Conservation (phyloP, 2,329 filamentous ascomycete genomes). For the Seiridium unicorne region DNA sequence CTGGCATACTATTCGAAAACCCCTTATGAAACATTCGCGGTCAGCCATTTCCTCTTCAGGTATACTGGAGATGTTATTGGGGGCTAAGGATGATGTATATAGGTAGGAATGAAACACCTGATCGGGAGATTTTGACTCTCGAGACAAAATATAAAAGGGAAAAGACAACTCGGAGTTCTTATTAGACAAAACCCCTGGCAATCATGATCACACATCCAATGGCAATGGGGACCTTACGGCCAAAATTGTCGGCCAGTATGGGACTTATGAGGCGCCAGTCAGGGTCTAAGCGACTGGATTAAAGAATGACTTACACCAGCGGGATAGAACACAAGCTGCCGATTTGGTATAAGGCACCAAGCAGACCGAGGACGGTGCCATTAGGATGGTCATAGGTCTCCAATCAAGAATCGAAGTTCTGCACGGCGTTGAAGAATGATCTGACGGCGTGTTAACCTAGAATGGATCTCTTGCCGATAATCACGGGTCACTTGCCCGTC, state of each 20-base stretch:
- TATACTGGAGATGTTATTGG: too few relatives aligned
- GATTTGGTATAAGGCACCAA: slow-evolving; percentile 59
- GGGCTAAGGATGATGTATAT: too few relatives aligned
- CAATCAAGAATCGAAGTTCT: slow-evolving; percentile 43
- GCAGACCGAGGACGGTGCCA: slow-evolving; percentile 45
- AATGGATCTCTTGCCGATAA: not conserved
- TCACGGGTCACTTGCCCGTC: slow-evolving; percentile 41
- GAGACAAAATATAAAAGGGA: slow-evolving; percentile 7
- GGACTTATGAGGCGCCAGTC: slow-evolving; percentile 29
- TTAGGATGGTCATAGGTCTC: slow-evolving; percentile 43
- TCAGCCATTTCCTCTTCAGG: too few relatives aligned
- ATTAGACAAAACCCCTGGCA: slow-evolving; percentile 21
- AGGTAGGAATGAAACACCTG: too few relatives aligned
- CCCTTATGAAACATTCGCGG: too few relatives aligned
- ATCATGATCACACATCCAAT: slow-evolving; percentile 55
- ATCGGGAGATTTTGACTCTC: too few relatives aligned
- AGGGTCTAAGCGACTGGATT: not conserved
- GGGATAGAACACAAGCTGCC: slow-evolving; percentile 57
- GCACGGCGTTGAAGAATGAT: slow-evolving; percentile 43
- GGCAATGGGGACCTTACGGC: slow-evolving; percentile 51
- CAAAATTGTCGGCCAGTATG: slow-evolving; percentile 52
- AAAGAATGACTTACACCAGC: slow-evolving; percentile 41
- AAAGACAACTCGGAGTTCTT: not conserved
- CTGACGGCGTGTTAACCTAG: slow-evolving; percentile 19
- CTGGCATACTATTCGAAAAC: too few relatives aligned